These are phyloP conservation scores for Podospora tetraspora DNA, from an alignment of 495 filamentous ascomycete genomes.

Conservation along the genomic window DNA sequence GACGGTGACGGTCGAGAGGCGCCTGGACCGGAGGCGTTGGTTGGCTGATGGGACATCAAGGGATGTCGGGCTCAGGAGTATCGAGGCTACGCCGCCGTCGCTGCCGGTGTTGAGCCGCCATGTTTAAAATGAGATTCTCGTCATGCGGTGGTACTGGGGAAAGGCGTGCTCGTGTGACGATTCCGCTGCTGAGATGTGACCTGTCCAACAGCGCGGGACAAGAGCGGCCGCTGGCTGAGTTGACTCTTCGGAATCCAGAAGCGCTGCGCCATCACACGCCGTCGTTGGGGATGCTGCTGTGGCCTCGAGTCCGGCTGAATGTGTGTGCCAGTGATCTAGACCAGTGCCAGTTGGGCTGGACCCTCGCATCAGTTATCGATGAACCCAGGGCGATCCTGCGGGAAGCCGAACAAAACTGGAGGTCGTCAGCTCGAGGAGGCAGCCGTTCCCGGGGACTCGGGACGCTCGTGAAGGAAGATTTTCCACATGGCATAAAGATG, in stretches of 20 bases:
- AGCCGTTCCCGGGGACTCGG: neutral
- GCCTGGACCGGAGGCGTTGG: neutral
- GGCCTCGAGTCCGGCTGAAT: neutral
- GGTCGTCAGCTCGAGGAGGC: neutral
- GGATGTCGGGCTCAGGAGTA: neutral
- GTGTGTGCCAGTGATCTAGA: neutral
- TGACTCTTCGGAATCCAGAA: neutral
- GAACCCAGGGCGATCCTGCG: neutral
- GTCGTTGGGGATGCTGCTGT: neutral
- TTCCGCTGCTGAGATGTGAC: neutral
- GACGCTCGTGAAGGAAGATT: neutral
- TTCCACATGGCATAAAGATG: constrained; percentile 5
- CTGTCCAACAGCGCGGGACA: neutral
- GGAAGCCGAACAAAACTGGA: neutral
- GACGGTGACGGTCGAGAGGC: neutral
- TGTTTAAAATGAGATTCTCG: constrained; percentile 15
- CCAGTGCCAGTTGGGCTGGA: neutral
- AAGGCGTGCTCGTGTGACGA: neutral
- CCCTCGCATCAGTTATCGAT: neutral
- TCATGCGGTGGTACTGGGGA: neutral
- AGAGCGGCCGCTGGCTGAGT: neutral
- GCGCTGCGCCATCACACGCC: neutral
- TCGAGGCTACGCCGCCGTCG: neutral
- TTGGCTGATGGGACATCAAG: neutral
- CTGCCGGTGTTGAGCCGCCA: constrained; percentile 4